phyloP scores from a whole-genome alignment of 2,329 filamentous ascomycete species.

The Xylaria sp. region DNA sequence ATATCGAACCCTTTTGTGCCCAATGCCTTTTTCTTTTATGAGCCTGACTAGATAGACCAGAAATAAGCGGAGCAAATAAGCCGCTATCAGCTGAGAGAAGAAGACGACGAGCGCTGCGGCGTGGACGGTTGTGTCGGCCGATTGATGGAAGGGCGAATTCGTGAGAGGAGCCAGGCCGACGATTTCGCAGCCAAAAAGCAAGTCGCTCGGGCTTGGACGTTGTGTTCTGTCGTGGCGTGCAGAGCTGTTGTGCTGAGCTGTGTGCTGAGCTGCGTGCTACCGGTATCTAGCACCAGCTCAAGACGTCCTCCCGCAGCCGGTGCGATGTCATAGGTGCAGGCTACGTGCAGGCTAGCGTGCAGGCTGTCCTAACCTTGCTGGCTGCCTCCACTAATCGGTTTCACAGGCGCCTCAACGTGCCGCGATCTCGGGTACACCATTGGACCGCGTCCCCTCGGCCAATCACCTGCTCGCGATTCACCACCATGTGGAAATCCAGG shows the following conservation, averaged over 20 bases:
- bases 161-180: conserved; percentile 4
- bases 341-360: too few relatives aligned
- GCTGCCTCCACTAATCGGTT: conserved; percentile 44
- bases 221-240: conserved; percentile 21
- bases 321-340: conserved; percentile 43
- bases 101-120: conserved; percentile 13
- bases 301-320: too few relatives aligned
- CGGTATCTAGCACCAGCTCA: too few relatives aligned
- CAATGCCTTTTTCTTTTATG: conserved; percentile 32
- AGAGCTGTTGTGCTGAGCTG: not conserved
- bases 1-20: conserved; percentile 29
- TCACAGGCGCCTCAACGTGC: conserved; percentile 47
- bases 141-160: conserved; percentile 13
- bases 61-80: conserved; percentile 34
- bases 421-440: conserved; percentile 40
- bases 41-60: conserved; percentile 28
- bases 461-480: conserved; percentile 27
- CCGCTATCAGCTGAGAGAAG: conserved; percentile 17
- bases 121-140: not conserved
- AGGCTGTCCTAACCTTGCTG: conserved; percentile 23
- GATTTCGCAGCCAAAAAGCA: conserved; percentile 20
- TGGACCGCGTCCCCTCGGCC: conserved; percentile 37
- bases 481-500: conserved; percentile 18
- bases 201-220: conserved; percentile 24
- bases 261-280: too few relatives aligned